Base-by-base conservation (phyloP, 192 early-diverging fungal species). In the Coemansia sp. region DNA sequence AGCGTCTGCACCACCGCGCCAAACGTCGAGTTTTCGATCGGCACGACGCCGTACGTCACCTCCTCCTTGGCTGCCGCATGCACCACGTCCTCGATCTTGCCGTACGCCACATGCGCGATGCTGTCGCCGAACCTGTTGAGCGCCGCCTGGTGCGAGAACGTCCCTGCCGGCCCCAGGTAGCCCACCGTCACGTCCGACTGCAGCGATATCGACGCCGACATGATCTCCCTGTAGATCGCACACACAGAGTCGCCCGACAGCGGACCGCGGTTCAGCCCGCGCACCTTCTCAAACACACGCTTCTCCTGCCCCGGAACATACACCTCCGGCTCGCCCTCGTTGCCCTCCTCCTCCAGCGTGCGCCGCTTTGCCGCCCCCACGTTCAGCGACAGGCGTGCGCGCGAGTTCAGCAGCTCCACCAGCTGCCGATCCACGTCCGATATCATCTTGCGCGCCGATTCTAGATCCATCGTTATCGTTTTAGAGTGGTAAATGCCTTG, bases 1-100 rank as follows among this genome's bases (percentile, higher is more conserved):
- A 98, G 75, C 0, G 96, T 94, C 50, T 89, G 73, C 7, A 88
- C 84, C 3, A 98, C 96, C 11, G 85, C 85, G 37, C 96, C 96
- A 78, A 83, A 86, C 19, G 88, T 91, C 9, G 95, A 96, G 76
- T 98, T 98, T 70, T 98, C 96, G 70, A 94, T 93, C 2, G 96
- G 96, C 5, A 98, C 89, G 55, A 98, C 73, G 6, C 94, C 94
- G 63, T 94, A 97, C n/a, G 88, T 91, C 3, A 86, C 82, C 27
- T 81, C 83, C 25, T 88, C 88, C 9, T 83, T 82, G 64, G 87
- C 89, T 1, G 92, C 89, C 1, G 89, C 87, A 22, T 78, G 82
- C 70, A 96, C 90, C 2, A 98, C 90, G 57, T 91, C 92, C 62
- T 84, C 78, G 33, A 94, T 91, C 34, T 83, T 80, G 29, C 74